Conservation (phyloP, 2,329 filamentous ascomycete species). For the Metarhizium humberi region DNA sequence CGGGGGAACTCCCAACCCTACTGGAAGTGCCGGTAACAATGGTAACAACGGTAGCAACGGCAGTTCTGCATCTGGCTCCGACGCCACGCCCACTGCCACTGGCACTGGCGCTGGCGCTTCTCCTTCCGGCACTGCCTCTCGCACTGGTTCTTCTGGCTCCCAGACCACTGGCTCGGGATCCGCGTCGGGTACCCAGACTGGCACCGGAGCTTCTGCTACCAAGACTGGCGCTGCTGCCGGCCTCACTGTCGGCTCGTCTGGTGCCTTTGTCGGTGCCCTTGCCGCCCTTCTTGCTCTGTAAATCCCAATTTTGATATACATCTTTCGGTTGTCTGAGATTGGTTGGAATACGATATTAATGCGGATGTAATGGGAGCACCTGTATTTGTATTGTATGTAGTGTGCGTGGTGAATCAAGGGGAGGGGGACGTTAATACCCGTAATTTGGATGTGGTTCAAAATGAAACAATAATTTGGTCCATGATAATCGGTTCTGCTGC, state of each 20-base stretch:
- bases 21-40: conserved; percentile 14
- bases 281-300: conserved; percentile 44
- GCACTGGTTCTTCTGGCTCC: conserved; percentile 13
- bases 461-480: background rate
- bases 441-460: background rate
- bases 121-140: conserved; percentile 4
- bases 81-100: conserved; percentile 9
- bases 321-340: background rate
- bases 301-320: conserved; percentile 9
- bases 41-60: background rate
- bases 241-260: conserved; percentile 22
- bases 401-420: too few species aligned
- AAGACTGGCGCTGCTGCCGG: conserved; percentile 11
- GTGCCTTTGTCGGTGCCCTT: conserved; percentile 36
- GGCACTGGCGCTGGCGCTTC: background rate
- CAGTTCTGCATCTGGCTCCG: background rate
- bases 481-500: too few species aligned
- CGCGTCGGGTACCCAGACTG: conserved; percentile 12
- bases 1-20: conserved; percentile 29
- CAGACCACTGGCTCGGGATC: conserved; percentile 11
- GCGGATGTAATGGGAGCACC: background rate
- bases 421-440: background rate
- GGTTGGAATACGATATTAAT: background rate
- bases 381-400: background rate
- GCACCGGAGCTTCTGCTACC: conserved; percentile 11